A percentile compares a stretch with the other conserved stretches of the same genome.
These are phyloP conservation scores for Cucurbita pepo DNA, from an alignment of 306 rosid species.

Conservation along the genomic window DNA sequence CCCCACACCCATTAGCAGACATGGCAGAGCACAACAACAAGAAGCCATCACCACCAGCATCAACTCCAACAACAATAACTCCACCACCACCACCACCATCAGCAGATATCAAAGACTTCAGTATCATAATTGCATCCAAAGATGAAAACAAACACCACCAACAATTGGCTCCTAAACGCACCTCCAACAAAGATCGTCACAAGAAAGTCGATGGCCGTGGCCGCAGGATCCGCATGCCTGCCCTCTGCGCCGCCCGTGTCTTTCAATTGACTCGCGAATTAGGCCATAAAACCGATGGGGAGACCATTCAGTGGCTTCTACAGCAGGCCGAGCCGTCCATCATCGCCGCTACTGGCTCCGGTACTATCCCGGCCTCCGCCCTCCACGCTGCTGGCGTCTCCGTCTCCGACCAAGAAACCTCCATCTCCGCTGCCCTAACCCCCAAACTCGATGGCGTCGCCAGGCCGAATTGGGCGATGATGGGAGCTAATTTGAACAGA, in stretches of 20 bases:
- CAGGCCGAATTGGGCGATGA: constrained; percentile 23
- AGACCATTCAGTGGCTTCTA: constrained; percentile 43
- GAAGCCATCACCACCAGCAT: background rate
- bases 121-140: constrained; percentile 18
- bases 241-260: constrained; percentile 44
- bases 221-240: constrained; percentile 44
- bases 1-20: constrained; percentile 10
- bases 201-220: constrained; percentile 49
- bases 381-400: constrained; percentile 19
- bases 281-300: constrained; percentile 37
- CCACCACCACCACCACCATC: background rate
- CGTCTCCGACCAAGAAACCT: constrained; percentile 27
- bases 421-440: constrained; percentile 22
- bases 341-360: constrained; percentile 34
- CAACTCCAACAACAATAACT: background rate
- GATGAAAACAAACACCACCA: constrained; percentile 17
- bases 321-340: constrained; percentile 46
- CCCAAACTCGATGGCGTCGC: constrained; percentile 15
- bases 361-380: constrained; percentile 32
- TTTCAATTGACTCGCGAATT: constrained; percentile 36
- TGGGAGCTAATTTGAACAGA: constrained; percentile 22
- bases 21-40: constrained; percentile 30
- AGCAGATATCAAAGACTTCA: constrained; percentile 30
- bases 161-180: constrained; percentile 26
- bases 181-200: constrained; percentile 38